Percentiles rank a stretch among this genome's conserved stretches.
Evolutionary conservation across 768 basidiomycete species (phyloP).

Genomic region (Phlegmacium glaucopus): DNA sequence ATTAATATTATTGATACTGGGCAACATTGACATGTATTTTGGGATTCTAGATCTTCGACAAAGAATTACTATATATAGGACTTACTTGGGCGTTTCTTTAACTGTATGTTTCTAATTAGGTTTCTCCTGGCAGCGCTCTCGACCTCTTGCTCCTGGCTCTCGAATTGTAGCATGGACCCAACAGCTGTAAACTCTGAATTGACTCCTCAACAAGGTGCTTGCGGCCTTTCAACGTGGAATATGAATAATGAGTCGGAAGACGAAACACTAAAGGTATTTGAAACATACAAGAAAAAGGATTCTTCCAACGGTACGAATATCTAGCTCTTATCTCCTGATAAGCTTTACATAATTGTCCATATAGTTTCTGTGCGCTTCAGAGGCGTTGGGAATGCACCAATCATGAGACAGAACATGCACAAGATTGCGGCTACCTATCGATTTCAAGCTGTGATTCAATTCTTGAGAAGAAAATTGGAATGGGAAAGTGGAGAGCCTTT

Average conservation of each 20-base stretch:
- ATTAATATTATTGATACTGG: too few relatives aligned
- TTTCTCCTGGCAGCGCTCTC: too few relatives aligned
- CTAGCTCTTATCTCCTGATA: not conserved
- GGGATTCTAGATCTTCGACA: too few relatives aligned
- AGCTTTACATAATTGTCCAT: not conserved
- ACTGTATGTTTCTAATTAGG: too few relatives aligned
- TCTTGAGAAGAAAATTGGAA: conserved; percentile 82
- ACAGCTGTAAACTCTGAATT: conserved; percentile 23
- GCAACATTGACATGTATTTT: too few relatives aligned
- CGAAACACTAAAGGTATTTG: conserved; percentile 69
- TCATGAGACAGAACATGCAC: conserved; percentile 99
- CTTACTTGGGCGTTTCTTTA: too few relatives aligned
- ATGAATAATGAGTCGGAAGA: conserved; percentile 25
- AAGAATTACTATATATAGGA: too few relatives aligned
- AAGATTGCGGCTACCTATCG: conserved; percentile 93
- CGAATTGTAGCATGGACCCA: too few relatives aligned
- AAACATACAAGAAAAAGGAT: conserved; percentile 86
- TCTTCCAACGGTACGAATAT: conserved; percentile 60
- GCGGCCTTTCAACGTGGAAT: conserved; percentile 26
- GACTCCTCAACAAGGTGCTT: conserved; percentile 20
- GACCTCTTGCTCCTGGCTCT: too few relatives aligned
- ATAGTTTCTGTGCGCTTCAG: conserved; percentile 97
- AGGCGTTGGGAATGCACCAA: conserved; percentile 95
- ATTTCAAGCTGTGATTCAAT: conserved; percentile 94
- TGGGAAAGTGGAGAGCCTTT: conserved; percentile 86